Conservation (phyloP, 202 grass and related monocot species). For the Bolboschoenoplectus hybrid region DNA sequence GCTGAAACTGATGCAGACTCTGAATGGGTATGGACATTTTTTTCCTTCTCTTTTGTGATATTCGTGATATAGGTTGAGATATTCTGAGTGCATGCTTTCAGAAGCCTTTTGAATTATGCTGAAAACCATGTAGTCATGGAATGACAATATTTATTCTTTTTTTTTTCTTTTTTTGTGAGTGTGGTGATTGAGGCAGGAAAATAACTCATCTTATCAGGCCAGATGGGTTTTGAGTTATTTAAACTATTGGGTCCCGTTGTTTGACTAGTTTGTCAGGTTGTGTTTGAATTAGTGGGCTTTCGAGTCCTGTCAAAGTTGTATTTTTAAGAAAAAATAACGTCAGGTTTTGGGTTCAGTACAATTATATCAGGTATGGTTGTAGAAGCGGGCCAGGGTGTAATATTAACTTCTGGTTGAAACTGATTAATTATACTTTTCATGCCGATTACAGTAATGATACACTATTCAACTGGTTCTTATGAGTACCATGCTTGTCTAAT, state of each 20-base stretch:
- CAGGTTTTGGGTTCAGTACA: constrained; percentile 5
- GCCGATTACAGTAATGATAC: background rate
- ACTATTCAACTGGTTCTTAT: background rate
- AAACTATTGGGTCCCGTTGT: background rate
- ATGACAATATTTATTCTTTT: background rate
- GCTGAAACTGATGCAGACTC: constrained; percentile 88
- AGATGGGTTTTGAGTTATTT: background rate
- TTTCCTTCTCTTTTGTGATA: constrained; percentile 10
- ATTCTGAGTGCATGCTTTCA: background rate
- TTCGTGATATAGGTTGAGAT: background rate
- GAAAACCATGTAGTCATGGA: background rate
- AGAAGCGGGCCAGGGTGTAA: background rate
- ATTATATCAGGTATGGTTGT: background rate
- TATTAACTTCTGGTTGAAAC: background rate
- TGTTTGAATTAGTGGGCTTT: background rate
- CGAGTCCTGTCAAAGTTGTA: background rate
- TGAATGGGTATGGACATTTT: constrained; percentile 71
- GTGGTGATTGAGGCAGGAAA: background rate
- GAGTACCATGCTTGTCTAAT: background rate
- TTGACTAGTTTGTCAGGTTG: constrained; percentile 15
- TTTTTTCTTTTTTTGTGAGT: background rate
- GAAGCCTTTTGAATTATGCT: background rate
- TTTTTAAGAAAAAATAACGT: background rate
- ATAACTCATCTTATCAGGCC: background rate
- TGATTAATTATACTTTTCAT: background rate